Conservation (phyloP, 169 alveolate species). For the Prorocentrum cordatum region DNA sequence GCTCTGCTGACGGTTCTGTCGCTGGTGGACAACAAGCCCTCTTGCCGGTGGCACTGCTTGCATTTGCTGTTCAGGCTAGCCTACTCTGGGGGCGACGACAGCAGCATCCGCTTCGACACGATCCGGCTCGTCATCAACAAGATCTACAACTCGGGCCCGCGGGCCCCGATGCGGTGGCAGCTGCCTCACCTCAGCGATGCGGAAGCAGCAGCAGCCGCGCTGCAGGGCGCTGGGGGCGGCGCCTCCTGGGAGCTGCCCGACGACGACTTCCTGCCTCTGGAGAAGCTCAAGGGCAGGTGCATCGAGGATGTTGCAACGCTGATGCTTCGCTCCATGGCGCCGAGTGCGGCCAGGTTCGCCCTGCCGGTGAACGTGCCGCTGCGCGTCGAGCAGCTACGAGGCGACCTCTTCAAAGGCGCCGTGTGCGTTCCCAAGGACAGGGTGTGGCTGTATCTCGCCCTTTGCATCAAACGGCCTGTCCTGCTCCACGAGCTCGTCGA, state of each 20-base stretch:
- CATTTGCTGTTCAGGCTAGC: slow-evolving; percentile 39
- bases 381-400: slow-evolving; percentile 30
- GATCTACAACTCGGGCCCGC: slow-evolving; percentile 6
- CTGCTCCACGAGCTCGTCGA: slow-evolving; percentile 52
- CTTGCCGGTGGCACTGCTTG: slow-evolving; percentile 47
- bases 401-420: slow-evolving; percentile 50
- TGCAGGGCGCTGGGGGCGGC: background rate
- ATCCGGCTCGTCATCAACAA: slow-evolving; percentile 45
- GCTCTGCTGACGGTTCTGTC: slow-evolving; percentile 52
- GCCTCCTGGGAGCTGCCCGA: slow-evolving; percentile 33
- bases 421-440: slow-evolving; percentile 32
- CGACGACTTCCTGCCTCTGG: slow-evolving; percentile 12
- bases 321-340: slow-evolving; percentile 31
- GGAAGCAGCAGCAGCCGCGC: background rate
- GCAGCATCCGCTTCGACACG: slow-evolving; percentile 45
- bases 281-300: slow-evolving; percentile 32
- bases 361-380: slow-evolving; percentile 11
- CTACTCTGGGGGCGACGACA: slow-evolving; percentile 34
- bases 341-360: background rate
- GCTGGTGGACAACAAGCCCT: slow-evolving; percentile 4
- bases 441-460: slow-evolving; percentile 36
- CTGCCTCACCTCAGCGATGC: slow-evolving; percentile 36
- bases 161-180: slow-evolving; percentile 49
- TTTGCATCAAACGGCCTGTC: slow-evolving; percentile 66
- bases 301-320: slow-evolving; percentile 44